A percentile compares a stretch with the other conserved stretches of the same genome.
Evolutionary conservation across 192 early-diverging fungal genomes (phyloP).

Genomic region (Rhizoclosmatium globosum): DNA sequence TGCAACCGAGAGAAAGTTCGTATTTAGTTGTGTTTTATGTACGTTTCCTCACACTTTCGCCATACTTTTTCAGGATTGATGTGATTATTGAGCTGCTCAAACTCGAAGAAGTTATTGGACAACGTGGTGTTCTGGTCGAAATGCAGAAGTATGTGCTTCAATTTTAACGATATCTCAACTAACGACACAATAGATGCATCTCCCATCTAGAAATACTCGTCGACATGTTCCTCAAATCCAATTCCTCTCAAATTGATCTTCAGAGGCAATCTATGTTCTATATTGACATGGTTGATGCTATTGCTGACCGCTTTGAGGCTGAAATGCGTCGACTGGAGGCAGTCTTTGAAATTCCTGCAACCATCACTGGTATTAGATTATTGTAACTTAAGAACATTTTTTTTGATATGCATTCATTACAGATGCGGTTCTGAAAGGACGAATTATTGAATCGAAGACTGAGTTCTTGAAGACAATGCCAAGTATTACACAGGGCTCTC

Average conservation of each 20-base stretch:
- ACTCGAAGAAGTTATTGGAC: conserved; percentile 77
- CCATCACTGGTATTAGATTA: background rate
- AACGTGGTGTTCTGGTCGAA: conserved; percentile 68
- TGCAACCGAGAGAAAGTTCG: conserved; percentile 66
- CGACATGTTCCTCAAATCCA: conserved; percentile 64
- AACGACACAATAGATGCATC: conserved; percentile 59
- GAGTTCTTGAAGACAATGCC: conserved; percentile 35
- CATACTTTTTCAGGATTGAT: conserved; percentile 60
- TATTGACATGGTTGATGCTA: conserved; percentile 37
- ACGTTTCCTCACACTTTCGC: background rate
- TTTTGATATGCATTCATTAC: background rate
- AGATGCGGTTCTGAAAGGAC: conserved; percentile 9
- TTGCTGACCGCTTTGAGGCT: conserved; percentile 39
- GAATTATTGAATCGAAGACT: background rate
- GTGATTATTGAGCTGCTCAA: conserved; percentile 78
- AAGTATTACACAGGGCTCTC: conserved; percentile 14
- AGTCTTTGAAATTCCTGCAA: conserved; percentile 18
- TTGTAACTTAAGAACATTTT: background rate
- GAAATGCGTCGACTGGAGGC: conserved; percentile 38
- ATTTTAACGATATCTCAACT: background rate
- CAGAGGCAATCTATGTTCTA: conserved; percentile 33
- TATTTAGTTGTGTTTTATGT: conserved; percentile 49
- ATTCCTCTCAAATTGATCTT: conserved; percentile 12
- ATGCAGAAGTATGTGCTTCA: conserved; percentile 58
- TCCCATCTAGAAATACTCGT: conserved; percentile 72